Evolutionary conservation across 148 eudicot species (phyloP).

Genomic region (Pouteria glomerata): DNA sequence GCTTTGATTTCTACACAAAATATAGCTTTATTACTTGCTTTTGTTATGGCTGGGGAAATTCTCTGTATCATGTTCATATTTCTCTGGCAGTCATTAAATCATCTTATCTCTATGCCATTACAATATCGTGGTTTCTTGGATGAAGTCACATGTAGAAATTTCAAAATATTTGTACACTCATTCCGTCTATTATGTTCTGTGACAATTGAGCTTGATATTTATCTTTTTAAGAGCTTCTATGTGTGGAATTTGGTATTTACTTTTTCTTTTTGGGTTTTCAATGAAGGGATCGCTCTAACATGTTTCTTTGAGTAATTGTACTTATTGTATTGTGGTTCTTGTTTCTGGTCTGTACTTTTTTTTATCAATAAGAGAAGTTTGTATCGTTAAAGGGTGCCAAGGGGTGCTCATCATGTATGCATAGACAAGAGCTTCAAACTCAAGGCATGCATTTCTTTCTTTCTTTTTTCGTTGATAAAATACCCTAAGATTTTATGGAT

Average conservation of each 20-base stretch:
- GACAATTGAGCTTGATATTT: background rate
- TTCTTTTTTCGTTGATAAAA: no score
- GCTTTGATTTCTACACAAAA: background rate
- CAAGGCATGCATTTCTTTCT: no score
- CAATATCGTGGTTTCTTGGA: background rate
- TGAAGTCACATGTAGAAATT: background rate
- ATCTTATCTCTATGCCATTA: background rate
- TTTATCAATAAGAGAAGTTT: background rate
- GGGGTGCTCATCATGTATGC: no score
- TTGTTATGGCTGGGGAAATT: background rate
- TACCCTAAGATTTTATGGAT: no score
- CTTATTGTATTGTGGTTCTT: background rate
- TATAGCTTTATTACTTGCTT: background rate
- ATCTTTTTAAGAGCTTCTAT: background rate
- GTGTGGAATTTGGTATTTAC: background rate
- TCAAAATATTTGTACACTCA: background rate
- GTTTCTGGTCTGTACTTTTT: background rate
- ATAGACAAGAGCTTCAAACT: no score
- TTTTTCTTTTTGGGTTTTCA: background rate
- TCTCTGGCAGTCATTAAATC: background rate
- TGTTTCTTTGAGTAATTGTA: background rate
- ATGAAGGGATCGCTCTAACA: constrained; percentile 5
- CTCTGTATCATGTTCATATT: background rate
- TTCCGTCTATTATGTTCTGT: background rate
- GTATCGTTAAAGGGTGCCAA: no score